Percentiles rank a stretch among this genome's conserved stretches.
Evolutionary conservation across 495 filamentous ascomycete genomes (phyloP).

Genomic region (Trichoderma erinaceum): DNA sequence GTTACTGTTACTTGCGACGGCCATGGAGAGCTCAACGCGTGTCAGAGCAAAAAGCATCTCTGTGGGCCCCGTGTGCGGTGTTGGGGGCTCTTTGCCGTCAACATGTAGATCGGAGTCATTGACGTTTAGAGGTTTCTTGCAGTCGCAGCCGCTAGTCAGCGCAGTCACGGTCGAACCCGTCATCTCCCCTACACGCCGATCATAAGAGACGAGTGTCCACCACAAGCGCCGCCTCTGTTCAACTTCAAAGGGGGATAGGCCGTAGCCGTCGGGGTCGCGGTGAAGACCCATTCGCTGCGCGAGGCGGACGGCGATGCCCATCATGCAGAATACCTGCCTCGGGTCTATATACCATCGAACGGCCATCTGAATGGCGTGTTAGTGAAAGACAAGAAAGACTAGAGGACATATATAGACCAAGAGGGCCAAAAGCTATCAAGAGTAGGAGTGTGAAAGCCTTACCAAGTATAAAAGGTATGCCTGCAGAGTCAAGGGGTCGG

Average conservation of each 20-base stretch:
- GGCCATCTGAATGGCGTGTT: conserved; percentile 32
- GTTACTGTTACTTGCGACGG: conserved; percentile 33
- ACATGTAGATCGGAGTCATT: conserved; percentile 51
- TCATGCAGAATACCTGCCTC: conserved; percentile 45
- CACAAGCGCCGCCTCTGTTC: conserved; percentile 64
- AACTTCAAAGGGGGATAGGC: conserved; percentile 59
- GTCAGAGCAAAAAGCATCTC: conserved; percentile 48
- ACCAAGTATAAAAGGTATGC: conserved; percentile 52
- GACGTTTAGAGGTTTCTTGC: conserved; percentile 47
- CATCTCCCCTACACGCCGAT: conserved; percentile 57
- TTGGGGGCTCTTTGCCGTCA: conserved; percentile 39
- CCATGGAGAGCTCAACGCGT: conserved; percentile 43
- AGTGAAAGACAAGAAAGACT: conserved; percentile 20
- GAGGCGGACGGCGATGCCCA: conserved; percentile 61
- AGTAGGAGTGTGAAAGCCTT: conserved; percentile 12
- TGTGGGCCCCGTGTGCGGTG: conserved; percentile 38
- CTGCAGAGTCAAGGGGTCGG: conserved; percentile 49
- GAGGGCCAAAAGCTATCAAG: too few species aligned
- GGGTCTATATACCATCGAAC: conserved; percentile 44
- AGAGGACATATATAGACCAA: conserved; percentile 10
- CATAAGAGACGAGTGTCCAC: conserved; percentile 65
- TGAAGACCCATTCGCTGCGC: conserved; percentile 64
- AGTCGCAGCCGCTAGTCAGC: conserved; percentile 42
- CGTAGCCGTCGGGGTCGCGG: conserved; percentile 54
- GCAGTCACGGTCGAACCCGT: conserved; percentile 58